Conservation (phyloP, 208 protist genomes). For the Trypanosoma vivax region DNA sequence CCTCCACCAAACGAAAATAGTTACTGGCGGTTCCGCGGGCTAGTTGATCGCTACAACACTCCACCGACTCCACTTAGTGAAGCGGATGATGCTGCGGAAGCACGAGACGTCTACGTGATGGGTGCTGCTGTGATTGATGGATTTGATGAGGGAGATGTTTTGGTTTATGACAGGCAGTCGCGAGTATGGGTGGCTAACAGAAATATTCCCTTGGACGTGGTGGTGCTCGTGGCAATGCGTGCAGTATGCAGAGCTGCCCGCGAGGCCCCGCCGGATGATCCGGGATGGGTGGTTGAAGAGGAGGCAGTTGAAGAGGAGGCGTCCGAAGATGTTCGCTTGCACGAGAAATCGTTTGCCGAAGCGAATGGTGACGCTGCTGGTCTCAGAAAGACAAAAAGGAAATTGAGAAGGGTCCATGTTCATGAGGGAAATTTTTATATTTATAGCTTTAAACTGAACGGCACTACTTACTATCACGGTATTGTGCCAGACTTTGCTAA, state of each 20-base stretch:
- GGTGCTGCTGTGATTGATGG: slow-evolving; percentile 63
- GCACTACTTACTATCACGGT: slow-evolving; percentile 69
- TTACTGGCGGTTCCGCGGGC: slow-evolving; percentile 77
- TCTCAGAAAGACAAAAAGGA: slow-evolving; percentile 10
- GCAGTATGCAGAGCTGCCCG: slow-evolving; percentile 63
- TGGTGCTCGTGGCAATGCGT: slow-evolving; percentile 77
- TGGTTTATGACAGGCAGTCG: slow-evolving; percentile 44
- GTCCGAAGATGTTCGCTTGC: neutral
- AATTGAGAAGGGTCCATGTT: slow-evolving; percentile 47
- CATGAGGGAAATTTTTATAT: slow-evolving; percentile 72
- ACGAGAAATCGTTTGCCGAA: neutral
- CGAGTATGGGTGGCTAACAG: slow-evolving; percentile 58
- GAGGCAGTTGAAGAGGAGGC: slow-evolving; percentile 11
- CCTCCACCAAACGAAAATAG: slow-evolving; percentile 43
- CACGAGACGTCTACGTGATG: slow-evolving; percentile 75
- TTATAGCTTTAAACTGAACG: slow-evolving; percentile 65
- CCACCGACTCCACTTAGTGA: slow-evolving; percentile 37
- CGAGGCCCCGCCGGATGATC: slow-evolving; percentile 47
- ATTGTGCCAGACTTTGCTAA: slow-evolving; percentile 82
- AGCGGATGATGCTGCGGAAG: slow-evolving; percentile 2
- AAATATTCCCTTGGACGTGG: slow-evolving; percentile 62
- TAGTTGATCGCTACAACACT: slow-evolving; percentile 48
- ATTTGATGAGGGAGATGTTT: slow-evolving; percentile 80
- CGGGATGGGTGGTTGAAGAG: slow-evolving; percentile 40
- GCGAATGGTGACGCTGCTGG: neutral